Conservation (phyloP, 345 rosid genomes). For the Excoecaria agallocha region DNA sequence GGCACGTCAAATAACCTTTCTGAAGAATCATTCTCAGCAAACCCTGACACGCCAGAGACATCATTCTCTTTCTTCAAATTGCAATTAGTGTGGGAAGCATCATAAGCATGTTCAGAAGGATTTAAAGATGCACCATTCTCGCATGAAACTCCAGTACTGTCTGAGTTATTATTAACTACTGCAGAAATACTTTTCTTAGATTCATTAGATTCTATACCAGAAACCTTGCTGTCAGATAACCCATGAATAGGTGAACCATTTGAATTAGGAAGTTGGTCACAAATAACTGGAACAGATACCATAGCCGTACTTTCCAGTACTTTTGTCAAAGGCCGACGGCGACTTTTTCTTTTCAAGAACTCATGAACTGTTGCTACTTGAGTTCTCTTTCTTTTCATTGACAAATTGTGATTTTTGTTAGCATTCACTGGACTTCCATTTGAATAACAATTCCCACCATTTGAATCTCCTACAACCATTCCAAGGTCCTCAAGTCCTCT, state of each 20-base stretch:
- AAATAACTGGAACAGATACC: slow-evolving; percentile 69
- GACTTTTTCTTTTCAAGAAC: slow-evolving; percentile 60
- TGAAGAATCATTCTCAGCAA: slow-evolving; percentile 50
- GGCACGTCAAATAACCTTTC: slow-evolving; percentile 77
- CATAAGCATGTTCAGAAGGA: slow-evolving; percentile 43
- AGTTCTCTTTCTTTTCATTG: slow-evolving; percentile 64
- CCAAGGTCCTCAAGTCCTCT: slow-evolving; percentile 97
- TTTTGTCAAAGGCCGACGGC: slow-evolving; percentile 79
- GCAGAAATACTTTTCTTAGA: slow-evolving; percentile 50
- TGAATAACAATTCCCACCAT: slow-evolving; percentile 39
- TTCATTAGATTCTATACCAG: slow-evolving; percentile 54
- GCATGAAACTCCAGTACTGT: slow-evolving; percentile 59
- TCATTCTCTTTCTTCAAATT: slow-evolving; percentile 55
- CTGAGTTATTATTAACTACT: slow-evolving; percentile 56
- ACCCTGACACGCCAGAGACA: slow-evolving; percentile 39
- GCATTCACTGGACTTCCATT: slow-evolving; percentile 56
- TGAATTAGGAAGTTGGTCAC: slow-evolving; percentile 54
- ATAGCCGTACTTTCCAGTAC: slow-evolving; percentile 86
- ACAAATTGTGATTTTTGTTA: slow-evolving; percentile 42
- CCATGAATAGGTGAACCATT: slow-evolving; percentile 48
- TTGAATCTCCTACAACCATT: slow-evolving; percentile 51
- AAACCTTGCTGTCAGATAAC: slow-evolving; percentile 53
- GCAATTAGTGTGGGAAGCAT: slow-evolving; percentile 43
- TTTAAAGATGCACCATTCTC: slow-evolving; percentile 46
- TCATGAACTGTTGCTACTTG: slow-evolving; percentile 60